Conservation (phyloP, 192 early-diverging fungal species). For the Dispira parvispora region DNA sequence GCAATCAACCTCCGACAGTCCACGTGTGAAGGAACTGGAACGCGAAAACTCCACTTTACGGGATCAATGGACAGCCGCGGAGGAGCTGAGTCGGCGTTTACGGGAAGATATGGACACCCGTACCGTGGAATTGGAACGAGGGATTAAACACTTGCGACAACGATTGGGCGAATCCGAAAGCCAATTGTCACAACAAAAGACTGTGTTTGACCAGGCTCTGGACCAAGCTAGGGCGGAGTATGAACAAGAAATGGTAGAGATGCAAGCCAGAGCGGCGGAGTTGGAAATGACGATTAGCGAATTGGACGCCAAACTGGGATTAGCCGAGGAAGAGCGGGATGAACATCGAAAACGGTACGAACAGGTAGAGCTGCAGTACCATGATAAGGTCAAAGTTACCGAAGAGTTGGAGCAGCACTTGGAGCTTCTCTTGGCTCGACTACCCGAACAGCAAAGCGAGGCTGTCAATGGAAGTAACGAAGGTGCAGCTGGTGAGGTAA, state of each 20-base stretch:
- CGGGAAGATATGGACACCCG: not conserved
- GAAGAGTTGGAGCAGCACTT: conserved; percentile 9
- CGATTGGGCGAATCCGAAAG: not conserved
- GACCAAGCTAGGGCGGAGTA: not conserved
- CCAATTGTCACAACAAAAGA: not conserved
- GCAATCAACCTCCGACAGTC: too few relatives aligned
- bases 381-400: not conserved
- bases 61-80: too few relatives aligned
- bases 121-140: not conserved
- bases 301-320: not conserved
- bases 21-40: too few relatives aligned
- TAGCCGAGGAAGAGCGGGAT: conserved; percentile 3
- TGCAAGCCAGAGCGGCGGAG: not conserved
- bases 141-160: not conserved
- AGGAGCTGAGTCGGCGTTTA: too few relatives aligned
- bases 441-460: not conserved
- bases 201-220: not conserved
- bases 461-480: not conserved
- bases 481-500: too few relatives aligned
- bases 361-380: not conserved
- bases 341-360: not conserved
- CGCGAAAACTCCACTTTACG: too few relatives aligned
- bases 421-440: not conserved
- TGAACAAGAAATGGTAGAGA: not conserved
- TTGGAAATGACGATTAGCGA: not conserved